Evolutionary conservation across 345 rosid genomes (phyloP).

Genomic region (Excoecaria cochinchinensis): DNA sequence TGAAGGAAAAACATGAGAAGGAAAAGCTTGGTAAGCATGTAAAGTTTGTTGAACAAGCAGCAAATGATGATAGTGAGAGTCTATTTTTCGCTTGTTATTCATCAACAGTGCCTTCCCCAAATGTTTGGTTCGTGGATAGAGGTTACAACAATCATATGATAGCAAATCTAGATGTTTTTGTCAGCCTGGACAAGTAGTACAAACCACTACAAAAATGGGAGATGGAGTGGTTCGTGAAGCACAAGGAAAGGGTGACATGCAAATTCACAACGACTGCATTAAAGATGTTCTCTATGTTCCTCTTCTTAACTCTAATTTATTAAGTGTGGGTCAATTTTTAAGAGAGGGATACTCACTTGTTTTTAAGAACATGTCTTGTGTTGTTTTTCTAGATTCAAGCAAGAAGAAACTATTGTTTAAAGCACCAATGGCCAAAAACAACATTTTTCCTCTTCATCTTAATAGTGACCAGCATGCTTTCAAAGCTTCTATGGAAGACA

Average conservation of each 20-base stretch:
- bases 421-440: not conserved
- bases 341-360: not conserved
- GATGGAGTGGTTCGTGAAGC: no score
- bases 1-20: no score
- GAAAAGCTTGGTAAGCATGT: no score
- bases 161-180: not conserved
- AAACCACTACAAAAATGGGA: no score
- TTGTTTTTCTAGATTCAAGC: not conserved
- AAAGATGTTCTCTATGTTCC: not conserved
- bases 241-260: not conserved
- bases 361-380: not conserved
- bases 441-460: no score
- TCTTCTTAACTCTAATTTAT: not conserved
- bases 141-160: not conserved
- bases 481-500: not conserved
- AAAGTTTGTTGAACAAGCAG: no score
- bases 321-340: not conserved
- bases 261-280: not conserved
- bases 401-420: not conserved
- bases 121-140: not conserved
- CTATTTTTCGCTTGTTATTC: no score
- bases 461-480: not conserved
- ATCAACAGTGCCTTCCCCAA: no score
- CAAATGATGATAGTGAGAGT: not conserved
- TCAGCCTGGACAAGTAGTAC: not conserved